These are phyloP conservation scores for Penicillium coffeae DNA, from an alignment of 495 filamentous ascomycete species.

Conservation along the genomic window DNA sequence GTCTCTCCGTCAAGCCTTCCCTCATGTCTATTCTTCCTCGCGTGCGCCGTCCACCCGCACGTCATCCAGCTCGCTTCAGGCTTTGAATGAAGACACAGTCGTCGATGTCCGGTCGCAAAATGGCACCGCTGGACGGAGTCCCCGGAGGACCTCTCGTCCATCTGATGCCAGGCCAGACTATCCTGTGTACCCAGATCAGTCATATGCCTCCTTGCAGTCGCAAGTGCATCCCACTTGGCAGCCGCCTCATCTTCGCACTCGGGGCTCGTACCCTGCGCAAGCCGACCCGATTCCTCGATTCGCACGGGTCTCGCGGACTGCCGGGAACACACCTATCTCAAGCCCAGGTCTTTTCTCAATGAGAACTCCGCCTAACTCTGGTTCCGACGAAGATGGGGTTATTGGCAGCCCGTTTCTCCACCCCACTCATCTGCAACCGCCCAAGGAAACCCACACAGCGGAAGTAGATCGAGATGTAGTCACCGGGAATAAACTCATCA, in stretches of 20 bases:
- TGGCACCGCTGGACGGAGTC: constrained; percentile 20
- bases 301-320: constrained; percentile 41
- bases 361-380: constrained; percentile 38
- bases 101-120: constrained; percentile 40
- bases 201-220: constrained; percentile 47
- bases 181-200: constrained; percentile 52
- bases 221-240: constrained; percentile 47
- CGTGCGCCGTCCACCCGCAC: constrained; percentile 41
- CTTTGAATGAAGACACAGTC: constrained; percentile 43
- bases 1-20: constrained; percentile 37
- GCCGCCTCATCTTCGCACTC: constrained; percentile 34
- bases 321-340: constrained; percentile 63
- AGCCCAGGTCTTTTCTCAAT: constrained; percentile 63
- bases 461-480: constrained; percentile 81
- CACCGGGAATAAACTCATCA: constrained; percentile 92
- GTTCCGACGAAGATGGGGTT: constrained; percentile 44
- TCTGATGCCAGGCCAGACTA: constrained; percentile 34
- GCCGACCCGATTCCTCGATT: constrained; percentile 31
- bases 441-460: constrained; percentile 76
- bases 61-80: constrained; percentile 45
- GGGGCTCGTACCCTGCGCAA: constrained; percentile 40
- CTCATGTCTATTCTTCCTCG: constrained; percentile 36
- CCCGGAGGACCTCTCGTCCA: constrained; percentile 30
- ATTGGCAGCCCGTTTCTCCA: constrained; percentile 58
- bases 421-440: constrained; percentile 59